phyloP scores from a whole-genome alignment of 75 land plant genomes.

The Pinus tabuliformis region DNA sequence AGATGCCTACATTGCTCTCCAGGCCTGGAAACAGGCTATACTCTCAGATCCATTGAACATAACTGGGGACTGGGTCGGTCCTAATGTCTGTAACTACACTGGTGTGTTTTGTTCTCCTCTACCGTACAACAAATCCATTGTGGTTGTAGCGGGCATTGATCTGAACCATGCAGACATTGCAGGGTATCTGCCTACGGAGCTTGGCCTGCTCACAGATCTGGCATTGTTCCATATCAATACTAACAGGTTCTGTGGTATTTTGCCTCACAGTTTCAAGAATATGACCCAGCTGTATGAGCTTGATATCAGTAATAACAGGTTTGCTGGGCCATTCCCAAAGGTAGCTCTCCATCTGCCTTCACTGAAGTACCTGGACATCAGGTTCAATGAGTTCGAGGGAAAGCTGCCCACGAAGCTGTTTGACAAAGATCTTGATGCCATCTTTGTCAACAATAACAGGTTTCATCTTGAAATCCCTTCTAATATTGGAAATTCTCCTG shows the following conservation, averaged over 20 bases:
- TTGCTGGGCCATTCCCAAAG: constrained; percentile 40
- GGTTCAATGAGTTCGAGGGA: constrained; percentile 55
- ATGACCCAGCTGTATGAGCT: constrained; percentile 35
- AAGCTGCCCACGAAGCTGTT: constrained; percentile 32
- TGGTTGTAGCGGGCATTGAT: constrained; percentile 62
- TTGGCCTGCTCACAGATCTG: constrained; percentile 59
- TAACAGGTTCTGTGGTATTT: constrained; percentile 48
- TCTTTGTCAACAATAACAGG: constrained; percentile 44
- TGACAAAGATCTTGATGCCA: constrained; percentile 43
- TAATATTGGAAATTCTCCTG: constrained; percentile 43
- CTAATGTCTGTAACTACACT: constrained; percentile 46
- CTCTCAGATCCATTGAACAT: constrained; percentile 46
- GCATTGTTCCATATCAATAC: constrained; percentile 61
- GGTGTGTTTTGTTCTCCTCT: constrained; percentile 55
- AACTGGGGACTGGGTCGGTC: constrained; percentile 51
- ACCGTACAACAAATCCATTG: constrained; percentile 24
- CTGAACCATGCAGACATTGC: constrained; percentile 56
- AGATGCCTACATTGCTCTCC: constrained; percentile 72
- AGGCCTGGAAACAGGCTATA: constrained; percentile 72
- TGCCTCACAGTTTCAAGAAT: constrained; percentile 27
- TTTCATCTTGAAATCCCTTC: constrained; percentile 29
- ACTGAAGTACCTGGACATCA: constrained; percentile 39
- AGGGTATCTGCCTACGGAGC: constrained; percentile 58
- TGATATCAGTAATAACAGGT: constrained; percentile 55
- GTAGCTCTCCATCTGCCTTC: constrained; percentile 33